Base-by-base conservation (phyloP, 1,284 basidiomycete genomes). In the Chondrostereum purpureum region DNA sequence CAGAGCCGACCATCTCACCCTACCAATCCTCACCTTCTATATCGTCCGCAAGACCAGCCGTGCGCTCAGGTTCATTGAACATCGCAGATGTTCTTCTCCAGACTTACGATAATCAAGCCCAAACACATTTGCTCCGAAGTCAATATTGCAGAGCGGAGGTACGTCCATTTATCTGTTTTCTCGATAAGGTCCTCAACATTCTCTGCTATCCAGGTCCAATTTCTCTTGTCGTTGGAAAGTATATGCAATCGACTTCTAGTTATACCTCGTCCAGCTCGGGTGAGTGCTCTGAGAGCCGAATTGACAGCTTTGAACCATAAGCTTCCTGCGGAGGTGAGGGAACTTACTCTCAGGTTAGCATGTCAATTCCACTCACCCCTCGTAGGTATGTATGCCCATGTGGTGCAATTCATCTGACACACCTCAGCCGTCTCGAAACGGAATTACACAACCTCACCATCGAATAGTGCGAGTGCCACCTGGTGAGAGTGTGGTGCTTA, bases 401-500 rank as follows among this genome's bases (percentile, higher is more conserved):
- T 98, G 94, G 94, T 97, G 93, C 59, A 68, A 79, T 10, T 88
- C 89, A 6, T 83, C 80, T 23, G 84, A 83, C 62, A 65, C 56
- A 43, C 69, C 72, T 31, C 60, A 60, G 45, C 11, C 39, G 18
- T 13, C 4, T n/a, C 58, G 64, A 20, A 62, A 64, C 55, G 56
- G 64, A 47, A 56, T 68, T 39, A 69, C 76, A 6, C 71, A 81
- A 58, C 80, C 85, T 5, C 95, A 99, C 61, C 94, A 98, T 60
- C 83, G 92, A 31, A 92, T 99, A 44, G 92, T 99, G 35, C 84
- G 96, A 54, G 96, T 99, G 62, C 94, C 94, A 13, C 95, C 96
- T 2, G 92, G 93, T 17, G 96, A 99, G 69, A 91, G 92, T 36
- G 96, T 99, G 24, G 96, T 99, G 4, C 79, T 99, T 39, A 99